These are phyloP conservation scores for Penicillium samsonianum DNA, from an alignment of 495 filamentous ascomycete genomes.

Conservation along the genomic window DNA sequence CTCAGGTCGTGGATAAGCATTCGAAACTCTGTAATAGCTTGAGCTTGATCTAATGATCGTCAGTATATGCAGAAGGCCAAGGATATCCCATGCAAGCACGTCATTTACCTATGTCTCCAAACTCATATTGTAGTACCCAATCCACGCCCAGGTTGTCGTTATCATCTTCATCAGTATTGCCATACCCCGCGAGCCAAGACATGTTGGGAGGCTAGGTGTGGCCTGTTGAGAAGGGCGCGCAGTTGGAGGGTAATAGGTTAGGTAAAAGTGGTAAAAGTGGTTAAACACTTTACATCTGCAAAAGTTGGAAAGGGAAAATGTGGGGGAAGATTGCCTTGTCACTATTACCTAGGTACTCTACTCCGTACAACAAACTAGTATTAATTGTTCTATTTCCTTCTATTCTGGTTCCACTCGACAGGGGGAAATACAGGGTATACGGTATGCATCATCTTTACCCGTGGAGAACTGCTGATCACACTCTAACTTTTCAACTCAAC, in stretches of 20 bases:
- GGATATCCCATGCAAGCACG: neutral
- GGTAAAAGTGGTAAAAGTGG: neutral
- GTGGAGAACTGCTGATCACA: neutral
- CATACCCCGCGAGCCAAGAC: conserved; percentile 34
- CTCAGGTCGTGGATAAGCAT: conserved; percentile 73
- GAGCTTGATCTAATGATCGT: conserved; percentile 56
- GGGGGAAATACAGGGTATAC: neutral
- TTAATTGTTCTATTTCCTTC: neutral
- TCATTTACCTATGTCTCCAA: conserved; percentile 37
- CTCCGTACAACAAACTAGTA: too few species aligned
- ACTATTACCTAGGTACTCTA: neutral
- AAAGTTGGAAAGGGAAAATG: neutral
- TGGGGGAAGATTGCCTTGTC: conserved; percentile 1
- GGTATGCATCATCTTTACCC: neutral
- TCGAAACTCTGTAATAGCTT: conserved; percentile 71
- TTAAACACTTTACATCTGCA: neutral
- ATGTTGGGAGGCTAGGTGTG: conserved; percentile 12
- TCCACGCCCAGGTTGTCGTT: conserved; percentile 45
- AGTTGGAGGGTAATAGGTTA: neutral
- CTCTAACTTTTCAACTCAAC: neutral
- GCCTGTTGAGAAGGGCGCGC: neutral
- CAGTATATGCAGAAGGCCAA: conserved; percentile 7
- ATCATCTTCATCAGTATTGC: conserved; percentile 27
- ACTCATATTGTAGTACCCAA: conserved; percentile 46
- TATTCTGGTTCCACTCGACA: conserved; percentile 1